These are phyloP conservation scores for Colletotrichum simmondsii DNA, from an alignment of 2,329 filamentous ascomycete genomes.

Conservation along the genomic window DNA sequence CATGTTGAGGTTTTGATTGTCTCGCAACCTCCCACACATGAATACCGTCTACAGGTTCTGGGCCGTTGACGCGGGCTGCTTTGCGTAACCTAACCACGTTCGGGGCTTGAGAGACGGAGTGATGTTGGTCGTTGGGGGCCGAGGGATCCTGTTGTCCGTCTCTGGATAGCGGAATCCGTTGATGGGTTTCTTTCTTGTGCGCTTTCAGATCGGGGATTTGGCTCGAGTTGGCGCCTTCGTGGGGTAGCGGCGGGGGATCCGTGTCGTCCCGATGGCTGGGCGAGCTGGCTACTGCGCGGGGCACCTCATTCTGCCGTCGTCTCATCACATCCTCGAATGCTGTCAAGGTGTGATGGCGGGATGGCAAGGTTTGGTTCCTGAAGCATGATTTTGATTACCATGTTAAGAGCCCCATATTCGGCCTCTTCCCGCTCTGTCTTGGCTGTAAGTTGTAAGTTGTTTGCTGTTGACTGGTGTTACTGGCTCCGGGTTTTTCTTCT, in stretches of 20 bases:
- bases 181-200: background rate
- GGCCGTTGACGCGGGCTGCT: background rate
- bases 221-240: slow-evolving; percentile 3
- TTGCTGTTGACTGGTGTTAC: background rate
- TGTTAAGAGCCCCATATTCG: background rate
- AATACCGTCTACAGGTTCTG: background rate
- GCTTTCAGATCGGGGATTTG: slow-evolving; percentile 1
- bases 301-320: slow-evolving; percentile 5
- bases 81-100: background rate
- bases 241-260: slow-evolving; percentile 19
- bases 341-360: slow-evolving; percentile 7
- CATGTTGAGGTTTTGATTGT: background rate
- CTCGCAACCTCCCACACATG: background rate
- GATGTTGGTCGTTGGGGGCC: background rate
- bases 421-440: background rate
- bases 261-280: slow-evolving; percentile 11
- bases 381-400: background rate
- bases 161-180: background rate
- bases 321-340: slow-evolving; percentile 15
- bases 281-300: background rate
- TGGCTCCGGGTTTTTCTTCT: background rate
- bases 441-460: background rate
- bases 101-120: background rate
- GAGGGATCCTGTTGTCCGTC: background rate
- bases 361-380: background rate